Percentiles rank a stretch among this genome's conserved stretches.
These are phyloP conservation scores for Fusarium sp. DNA, from an alignment of 2,329 filamentous ascomycete genomes.

Conservation along the genomic window DNA sequence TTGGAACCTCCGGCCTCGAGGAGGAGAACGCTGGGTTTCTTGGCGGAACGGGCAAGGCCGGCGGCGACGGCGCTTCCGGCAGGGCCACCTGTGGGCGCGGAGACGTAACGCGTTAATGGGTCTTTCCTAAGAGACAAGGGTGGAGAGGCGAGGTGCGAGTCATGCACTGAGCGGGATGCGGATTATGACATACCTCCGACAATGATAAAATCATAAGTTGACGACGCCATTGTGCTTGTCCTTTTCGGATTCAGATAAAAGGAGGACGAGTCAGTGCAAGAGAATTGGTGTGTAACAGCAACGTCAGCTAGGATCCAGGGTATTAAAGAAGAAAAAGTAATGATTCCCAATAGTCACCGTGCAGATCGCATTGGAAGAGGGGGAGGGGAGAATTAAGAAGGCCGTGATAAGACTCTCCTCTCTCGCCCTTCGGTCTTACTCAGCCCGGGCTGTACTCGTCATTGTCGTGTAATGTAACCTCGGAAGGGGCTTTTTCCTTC, in stretches of 20 bases:
- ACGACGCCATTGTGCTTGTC: constrained; percentile 9
- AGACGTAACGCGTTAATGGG: background rate
- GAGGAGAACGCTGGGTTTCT: constrained; percentile 66
- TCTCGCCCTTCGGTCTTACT: background rate
- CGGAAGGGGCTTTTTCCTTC: background rate
- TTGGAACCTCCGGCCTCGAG: constrained; percentile 69
- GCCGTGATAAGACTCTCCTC: background rate
- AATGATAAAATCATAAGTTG: constrained; percentile 35
- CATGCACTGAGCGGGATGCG: background rate
- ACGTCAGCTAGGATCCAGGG: background rate
- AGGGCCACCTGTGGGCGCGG: constrained; percentile 56
- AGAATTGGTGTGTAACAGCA: background rate
- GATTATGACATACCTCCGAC: constrained; percentile 35
- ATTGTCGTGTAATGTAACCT: background rate
- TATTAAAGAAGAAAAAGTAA: background rate
- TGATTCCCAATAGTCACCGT: background rate
- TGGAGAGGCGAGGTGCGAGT: background rate
- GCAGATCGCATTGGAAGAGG: constrained; percentile 9
- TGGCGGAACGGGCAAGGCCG: constrained; percentile 59
- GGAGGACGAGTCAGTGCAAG: background rate
- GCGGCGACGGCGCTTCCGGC: constrained; percentile 68
- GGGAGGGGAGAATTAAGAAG: background rate
- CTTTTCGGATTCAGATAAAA: background rate
- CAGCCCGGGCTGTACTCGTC: background rate
- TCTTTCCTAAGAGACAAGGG: background rate